Percentiles rank a stretch among this genome's conserved stretches.
These are phyloP conservation scores for Fusarium verticillioides DNA, from an alignment of 2,329 filamentous ascomycete genomes.

Conservation along the genomic window DNA sequence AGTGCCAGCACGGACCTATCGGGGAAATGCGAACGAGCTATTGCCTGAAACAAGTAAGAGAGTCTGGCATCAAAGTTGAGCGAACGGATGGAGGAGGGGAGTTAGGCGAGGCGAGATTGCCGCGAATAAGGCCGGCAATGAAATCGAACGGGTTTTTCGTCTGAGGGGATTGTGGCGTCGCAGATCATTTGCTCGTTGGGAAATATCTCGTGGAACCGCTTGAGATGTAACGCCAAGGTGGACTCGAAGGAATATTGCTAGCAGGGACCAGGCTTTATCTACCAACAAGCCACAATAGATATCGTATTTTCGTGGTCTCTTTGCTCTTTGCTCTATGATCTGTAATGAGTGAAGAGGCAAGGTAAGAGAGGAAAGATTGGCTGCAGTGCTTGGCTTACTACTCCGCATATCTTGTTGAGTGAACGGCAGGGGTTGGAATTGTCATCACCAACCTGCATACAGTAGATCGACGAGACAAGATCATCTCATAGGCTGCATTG, in stretches of 20 bases:
- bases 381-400: background rate
- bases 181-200: constrained; percentile 8
- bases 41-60: constrained; percentile 3
- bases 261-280: constrained; percentile 3
- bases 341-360: background rate
- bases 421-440: background rate
- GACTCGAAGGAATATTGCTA: background rate
- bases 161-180: constrained; percentile 3
- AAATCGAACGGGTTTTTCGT: constrained; percentile 12
- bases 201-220: background rate
- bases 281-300: background rate
- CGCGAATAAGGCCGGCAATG: constrained; percentile 4
- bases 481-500: background rate
- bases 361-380: background rate
- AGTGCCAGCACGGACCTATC: background rate
- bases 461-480: background rate
- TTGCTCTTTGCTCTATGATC: background rate
- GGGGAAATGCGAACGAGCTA: background rate
- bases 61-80: background rate
- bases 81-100: background rate
- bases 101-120: constrained; percentile 1
- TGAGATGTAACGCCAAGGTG: background rate
- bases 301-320: background rate
- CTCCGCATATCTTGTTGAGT: background rate
- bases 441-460: background rate